Evolutionary conservation across 371 early-diverging fungal species (phyloP), one percentile per base, ranked within the genome.

Genomic region (Mortierella sp.): DNA sequence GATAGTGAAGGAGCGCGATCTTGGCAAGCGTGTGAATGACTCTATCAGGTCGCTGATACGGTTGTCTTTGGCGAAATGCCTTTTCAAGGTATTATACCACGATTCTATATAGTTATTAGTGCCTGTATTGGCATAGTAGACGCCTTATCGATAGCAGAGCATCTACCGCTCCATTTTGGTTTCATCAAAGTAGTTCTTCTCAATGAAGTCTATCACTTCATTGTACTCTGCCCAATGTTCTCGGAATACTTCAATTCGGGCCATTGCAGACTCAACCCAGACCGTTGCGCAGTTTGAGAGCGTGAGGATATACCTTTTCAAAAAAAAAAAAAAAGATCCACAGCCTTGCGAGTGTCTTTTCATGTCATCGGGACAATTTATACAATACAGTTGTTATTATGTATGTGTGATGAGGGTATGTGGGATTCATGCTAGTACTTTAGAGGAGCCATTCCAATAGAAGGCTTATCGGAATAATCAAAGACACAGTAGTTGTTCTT

Each of bases 401-500:
- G n/a, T n/a, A n/a, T n/a, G n/a, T n/a, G n/a, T n/a, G n/a, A n/a
- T n/a, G n/a, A n/a, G n/a, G n/a, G n/a, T n/a, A n/a, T n/a, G n/a
- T n/a, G n/a, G n/a, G n/a, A n/a, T n/a, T n/a, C n/a, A n/a, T n/a
- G n/a, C n/a, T 55, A 66, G 59, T 73, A 63, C 54, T 26, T 49
- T 51, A 71, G 59, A 3, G 77, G 68, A 9, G 72, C 77, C 3
- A 72, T 62, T 29, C 77, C 72, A 8, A 76, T 54, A 43, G 60
- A 45, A 17, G 76, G 66, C 7, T 29, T 28, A 7, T 31, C 23
- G 9, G 53, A 64, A 19, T 82, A 75, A 28, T 84, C 72, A 62
- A 87, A 87, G 28, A 87, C 83, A 37, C 79, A 79, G 58, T 87
- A 86, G 67, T 81, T 77, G 66, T 83, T 83, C 82, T 85, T 86